A percentile compares a stretch with the other conserved stretches of the same genome.
phyloP scores from a whole-genome alignment of 2,329 filamentous ascomycete genomes.

The Fusarium clavum region DNA sequence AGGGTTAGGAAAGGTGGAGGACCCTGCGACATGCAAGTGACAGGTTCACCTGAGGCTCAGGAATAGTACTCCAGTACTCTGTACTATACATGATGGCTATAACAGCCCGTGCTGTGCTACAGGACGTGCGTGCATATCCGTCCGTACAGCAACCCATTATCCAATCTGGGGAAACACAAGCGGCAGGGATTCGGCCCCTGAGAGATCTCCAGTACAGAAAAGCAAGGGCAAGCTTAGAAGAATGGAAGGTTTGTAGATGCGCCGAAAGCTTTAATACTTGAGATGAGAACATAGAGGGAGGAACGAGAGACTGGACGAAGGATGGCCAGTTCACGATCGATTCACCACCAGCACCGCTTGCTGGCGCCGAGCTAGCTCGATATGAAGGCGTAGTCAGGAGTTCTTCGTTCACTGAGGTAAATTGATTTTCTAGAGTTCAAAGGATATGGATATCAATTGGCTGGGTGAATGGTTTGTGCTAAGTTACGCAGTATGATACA shows the following conservation, averaged over 20 bases:
- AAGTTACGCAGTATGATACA: not conserved
- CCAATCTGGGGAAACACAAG: constrained; percentile 36
- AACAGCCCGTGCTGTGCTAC: not conserved
- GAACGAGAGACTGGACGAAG: not conserved
- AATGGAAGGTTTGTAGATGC: not conserved
- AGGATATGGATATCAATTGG: not conserved
- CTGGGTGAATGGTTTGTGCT: not conserved
- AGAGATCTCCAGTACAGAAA: constrained; percentile 7
- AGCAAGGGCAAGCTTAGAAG: constrained; percentile 21
- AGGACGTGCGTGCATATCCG: constrained; percentile 2
- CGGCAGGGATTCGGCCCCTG: constrained; percentile 30
- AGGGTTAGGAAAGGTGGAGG: not conserved
- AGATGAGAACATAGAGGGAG: constrained; percentile 1
- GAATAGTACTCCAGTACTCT: constrained; percentile 9
- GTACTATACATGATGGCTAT: not conserved
- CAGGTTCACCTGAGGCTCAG: constrained; percentile 47
- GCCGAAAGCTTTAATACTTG: not conserved
- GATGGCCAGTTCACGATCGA: constrained; percentile 14
- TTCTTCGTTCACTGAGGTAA: not conserved
- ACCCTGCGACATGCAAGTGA: constrained; percentile 22
- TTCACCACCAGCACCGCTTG: constrained; percentile 19
- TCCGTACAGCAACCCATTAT: constrained; percentile 12
- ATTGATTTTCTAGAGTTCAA: not conserved
- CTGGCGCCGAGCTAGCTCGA: constrained; percentile 4
- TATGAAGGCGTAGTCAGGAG: constrained; percentile 2